Evolutionary conservation across 768 basidiomycete genomes (phyloP), one percentile per base, ranked within the genome.

Genomic region (Sporobolomyces phaffii): DNA sequence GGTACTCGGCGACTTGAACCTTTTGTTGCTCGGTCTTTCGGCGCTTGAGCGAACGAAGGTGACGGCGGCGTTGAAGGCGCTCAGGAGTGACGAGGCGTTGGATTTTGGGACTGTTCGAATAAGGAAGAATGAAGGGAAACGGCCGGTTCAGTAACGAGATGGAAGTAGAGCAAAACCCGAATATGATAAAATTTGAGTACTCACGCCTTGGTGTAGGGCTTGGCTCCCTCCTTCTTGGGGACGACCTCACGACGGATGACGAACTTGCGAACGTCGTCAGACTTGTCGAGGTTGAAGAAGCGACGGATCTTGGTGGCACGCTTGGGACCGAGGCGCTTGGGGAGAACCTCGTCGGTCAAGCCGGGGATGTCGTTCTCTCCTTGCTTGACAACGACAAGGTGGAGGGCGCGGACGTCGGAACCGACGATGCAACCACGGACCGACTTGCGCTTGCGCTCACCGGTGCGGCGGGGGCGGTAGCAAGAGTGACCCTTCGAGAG

Each of bases 401-500:
- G 88, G 72, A 99, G 85, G 68, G 96, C 93, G 60, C 91, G 88
- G 74, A 98, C 96, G 79, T 99, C 93, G 77, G 91, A 84, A 72
- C 89, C 91, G 78, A 97, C 90, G 80, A 98, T 97, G 84, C 92
- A 96, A 38, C 94, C 94, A 70, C 94, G 89, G 69, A 99, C 90
- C 75, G 93, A 96, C 82, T 98, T 98, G 84, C 94, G 89, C 84
- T 90, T 92, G 81, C 94, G 90, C 82, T 99, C 93, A 77, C 94
- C 94, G 53, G 83, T 80, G 79, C 92, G 89, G 77, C 92, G 89
- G 73, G 83, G 79, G 75, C 94, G 91, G 85, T 90, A 97, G 85
- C 94, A 98, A 36, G 93, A 94, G 86, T 98, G 94, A 57, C 92
- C 92, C 79, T 94, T 90, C 70, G 89, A 75, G 77, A 99, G 89